Evolutionary conservation across 208 protist species (phyloP), one percentile per base, ranked within the genome.

Genomic region (Trichomonas gallinae): DNA sequence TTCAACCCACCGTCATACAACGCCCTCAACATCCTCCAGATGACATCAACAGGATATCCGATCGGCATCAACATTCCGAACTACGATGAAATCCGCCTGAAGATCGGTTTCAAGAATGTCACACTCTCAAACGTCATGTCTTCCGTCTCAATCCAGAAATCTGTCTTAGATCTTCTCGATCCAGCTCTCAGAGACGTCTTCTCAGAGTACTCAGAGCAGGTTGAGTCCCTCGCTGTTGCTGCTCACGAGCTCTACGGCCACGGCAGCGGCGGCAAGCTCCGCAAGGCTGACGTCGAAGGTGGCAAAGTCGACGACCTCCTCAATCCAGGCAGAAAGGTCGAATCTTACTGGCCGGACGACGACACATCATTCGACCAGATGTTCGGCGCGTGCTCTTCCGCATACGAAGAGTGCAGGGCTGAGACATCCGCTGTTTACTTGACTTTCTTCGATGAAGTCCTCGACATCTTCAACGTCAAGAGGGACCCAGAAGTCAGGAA

Each of bases 11-110:
- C 97, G 38, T 58, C 72, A 51, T 97, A 97, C 81, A 97, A 96
- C 31, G 96, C 97, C 2, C 83, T 97, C 46, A 96, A 97, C 63
- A 96, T 97, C 23, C 13, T 97, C 11, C 49, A n/a, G 26, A 97
- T 97, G 46, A 31, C 45, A 6, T 97, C 96, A 45, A 96, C 91
- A 11, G 97, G 97, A 38, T 63, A 96, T 42, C 97, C 97, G 51
- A 97, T 97, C 42, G 97, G 97, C 13, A 97, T 97, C 58, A 97
- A 97, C 48, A 97, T 97, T 88, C 97, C 97, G 4, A 97, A 97
- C 85, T 97, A 97, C 51, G 97, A 97, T 82, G 97, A 97, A 63
- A 96, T 97, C 51, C 51, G 97, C 10, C 21, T 96, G 21, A 72
- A 83, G 17, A 38, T 97, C 46, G 97, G 97, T 26, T 97, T 97